Base-by-base conservation (phyloP, 768 basidiomycete species). In the Amanita fuliginea region DNA sequence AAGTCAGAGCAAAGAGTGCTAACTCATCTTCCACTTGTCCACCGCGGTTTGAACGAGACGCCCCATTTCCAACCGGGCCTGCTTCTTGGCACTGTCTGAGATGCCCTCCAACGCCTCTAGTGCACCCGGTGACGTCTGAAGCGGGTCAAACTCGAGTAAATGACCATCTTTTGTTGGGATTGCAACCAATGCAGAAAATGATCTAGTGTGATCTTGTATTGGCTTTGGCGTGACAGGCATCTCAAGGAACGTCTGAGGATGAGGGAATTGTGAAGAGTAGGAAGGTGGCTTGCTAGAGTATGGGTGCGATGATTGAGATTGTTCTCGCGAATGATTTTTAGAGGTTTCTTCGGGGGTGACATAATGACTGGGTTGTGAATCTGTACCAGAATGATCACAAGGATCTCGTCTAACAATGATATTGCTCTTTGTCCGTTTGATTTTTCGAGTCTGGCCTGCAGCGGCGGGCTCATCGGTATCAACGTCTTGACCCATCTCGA, bases 141-240 rank as follows among this genome's bases (percentile, higher is more conserved):
- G 67, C 7, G 91, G 90, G 56, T 95, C 85, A 57, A 95, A 92
- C 60, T 83, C 81, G 21, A 95, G 72, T n/a, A 85, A 63, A 56
- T 84, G 80, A 0, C 91, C 91, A 55, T 91, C 87, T 35, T 74
- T 78, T 0, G 82, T 89, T 4, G 86, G 80, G n/a, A 92, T 81
- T 1, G 83, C 78, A 10, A 89, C 80, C 28, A 86, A 65, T 2
- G 82, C 83, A 4, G 77, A 75, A 52, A 74, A 64, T 32, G 71
- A 62, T 51, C 65, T 60, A 21, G 65, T 56, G 56, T 64, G 64
- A 53, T 58, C 55, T 34, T 54, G 56, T 10, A 56, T 39, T 44
- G 63, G 74, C 52, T 56, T 68, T 13, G 67, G 73, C 42, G 68
- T 68, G 44, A 64, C 54, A 22, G 62, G 56, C 49, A 55, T 55